Evolutionary conservation across 2,329 filamentous ascomycete genomes (phyloP).

Genomic region (Fusarium bulbicola): DNA sequence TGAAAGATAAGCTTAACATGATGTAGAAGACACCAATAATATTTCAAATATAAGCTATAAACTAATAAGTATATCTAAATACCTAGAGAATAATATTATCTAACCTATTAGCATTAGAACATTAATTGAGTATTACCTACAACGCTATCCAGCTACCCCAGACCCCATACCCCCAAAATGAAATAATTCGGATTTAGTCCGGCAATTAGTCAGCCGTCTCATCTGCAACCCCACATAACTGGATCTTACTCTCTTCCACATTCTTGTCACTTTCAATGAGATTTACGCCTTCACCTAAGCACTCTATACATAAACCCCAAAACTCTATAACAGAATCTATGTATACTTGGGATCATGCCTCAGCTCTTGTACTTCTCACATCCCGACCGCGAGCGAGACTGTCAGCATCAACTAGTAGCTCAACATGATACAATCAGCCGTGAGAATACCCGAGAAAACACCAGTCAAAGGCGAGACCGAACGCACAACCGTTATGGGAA

Average conservation of each 20-base stretch:
- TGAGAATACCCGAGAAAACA: accelerated
- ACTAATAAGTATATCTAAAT: neutral
- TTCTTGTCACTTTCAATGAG: neutral
- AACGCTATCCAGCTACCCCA: neutral
- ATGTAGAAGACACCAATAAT: accelerated
- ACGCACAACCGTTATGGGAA: accelerated
- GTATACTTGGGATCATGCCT: neutral
- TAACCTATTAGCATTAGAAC: accelerated
- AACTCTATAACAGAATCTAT: accelerated
- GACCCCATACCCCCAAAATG: neutral
- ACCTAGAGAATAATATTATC: too few relatives aligned
- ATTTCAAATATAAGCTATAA: too few relatives aligned
- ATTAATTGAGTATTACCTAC: neutral
- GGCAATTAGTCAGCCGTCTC: neutral
- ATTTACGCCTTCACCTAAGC: accelerated
- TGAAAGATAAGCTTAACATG: too few relatives aligned
- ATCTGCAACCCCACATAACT: neutral
- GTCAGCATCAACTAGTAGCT: neutral
- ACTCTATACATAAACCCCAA: accelerated
- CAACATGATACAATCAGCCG: accelerated
- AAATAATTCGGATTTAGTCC: accelerated
- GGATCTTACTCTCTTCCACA: neutral
- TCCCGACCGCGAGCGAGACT: too few relatives aligned
- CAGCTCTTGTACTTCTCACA: accelerated
- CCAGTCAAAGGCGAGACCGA: neutral